phyloP scores from a whole-genome alignment of 1,284 basidiomycete genomes.

The Violaceomyces palustris region DNA sequence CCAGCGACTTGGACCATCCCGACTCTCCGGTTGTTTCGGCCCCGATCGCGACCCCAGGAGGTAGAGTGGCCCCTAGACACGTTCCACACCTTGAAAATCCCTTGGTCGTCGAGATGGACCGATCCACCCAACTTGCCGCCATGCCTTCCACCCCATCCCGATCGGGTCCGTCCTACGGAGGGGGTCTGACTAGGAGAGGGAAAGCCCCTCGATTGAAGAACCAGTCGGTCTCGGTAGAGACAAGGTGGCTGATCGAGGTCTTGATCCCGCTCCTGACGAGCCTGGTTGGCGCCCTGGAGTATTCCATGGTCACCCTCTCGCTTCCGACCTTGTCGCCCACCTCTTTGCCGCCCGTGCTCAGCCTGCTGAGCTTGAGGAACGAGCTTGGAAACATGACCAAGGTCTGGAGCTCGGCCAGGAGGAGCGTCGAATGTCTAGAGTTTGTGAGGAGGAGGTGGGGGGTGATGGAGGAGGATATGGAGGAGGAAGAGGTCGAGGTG shows the following conservation, averaged over 20 bases:
- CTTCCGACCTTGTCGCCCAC: constrained; percentile 36
- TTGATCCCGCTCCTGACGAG: constrained; percentile 23
- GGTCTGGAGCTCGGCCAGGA: constrained; percentile 24
- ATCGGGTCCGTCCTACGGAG: too few relatives aligned
- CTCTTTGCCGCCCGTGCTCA: constrained; percentile 26
- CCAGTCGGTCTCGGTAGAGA: constrained; percentile 25
- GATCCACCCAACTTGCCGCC: too few relatives aligned
- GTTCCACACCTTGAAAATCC: too few relatives aligned
- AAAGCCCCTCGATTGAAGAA: constrained; percentile 27
- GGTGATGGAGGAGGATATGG: too few relatives aligned
- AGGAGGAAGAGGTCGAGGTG: too few relatives aligned
- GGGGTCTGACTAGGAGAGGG: background rate
- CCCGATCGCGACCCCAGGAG: too few relatives aligned
- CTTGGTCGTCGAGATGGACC: too few relatives aligned
- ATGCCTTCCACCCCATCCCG: too few relatives aligned
- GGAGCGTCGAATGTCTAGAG: constrained; percentile 33
- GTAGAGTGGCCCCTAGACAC: too few relatives aligned
- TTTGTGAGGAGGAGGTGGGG: constrained; percentile 35
- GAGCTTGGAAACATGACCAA: constrained; percentile 19
- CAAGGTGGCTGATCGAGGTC: constrained; percentile 30
- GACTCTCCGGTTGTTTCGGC: too few relatives aligned
- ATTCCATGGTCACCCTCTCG: constrained; percentile 23
- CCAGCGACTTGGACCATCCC: too few relatives aligned
- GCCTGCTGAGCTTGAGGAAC: constrained; percentile 26
- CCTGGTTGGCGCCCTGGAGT: constrained; percentile 21